Conservation (phyloP, 2,329 filamentous ascomycete species). For the Colletotrichum spaethianum region DNA sequence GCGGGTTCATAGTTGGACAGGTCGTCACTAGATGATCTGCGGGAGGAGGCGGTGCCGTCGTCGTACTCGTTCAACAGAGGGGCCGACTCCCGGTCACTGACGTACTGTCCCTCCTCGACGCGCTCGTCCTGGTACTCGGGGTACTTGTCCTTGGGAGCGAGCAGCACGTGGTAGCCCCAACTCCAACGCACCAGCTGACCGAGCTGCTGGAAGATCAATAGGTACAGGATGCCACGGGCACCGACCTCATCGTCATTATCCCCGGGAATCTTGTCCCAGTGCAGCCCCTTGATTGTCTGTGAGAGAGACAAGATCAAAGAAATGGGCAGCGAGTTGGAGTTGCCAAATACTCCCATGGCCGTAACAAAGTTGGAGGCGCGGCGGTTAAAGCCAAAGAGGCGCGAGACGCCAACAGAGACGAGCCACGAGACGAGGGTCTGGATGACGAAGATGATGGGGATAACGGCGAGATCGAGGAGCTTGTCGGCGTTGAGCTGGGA, state of each 20-base stretch:
- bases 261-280: slow-evolving; percentile 91
- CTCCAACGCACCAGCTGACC: slow-evolving; percentile 97
- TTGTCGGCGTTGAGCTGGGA: slow-evolving; percentile 95
- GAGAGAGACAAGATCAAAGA: slow-evolving; percentile 95
- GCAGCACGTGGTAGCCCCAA: slow-evolving; percentile 95
- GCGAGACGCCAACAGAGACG: slow-evolving; percentile 79
- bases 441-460: slow-evolving; percentile 92
- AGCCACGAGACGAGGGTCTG: slow-evolving; percentile 90
- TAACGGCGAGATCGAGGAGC: slow-evolving; percentile 89
- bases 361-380: slow-evolving; percentile 94
- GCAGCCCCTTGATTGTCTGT: slow-evolving; percentile 90
- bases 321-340: slow-evolving; percentile 97
- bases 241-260: slow-evolving; percentile 97
- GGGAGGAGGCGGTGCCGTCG: slow-evolving; percentile 53
- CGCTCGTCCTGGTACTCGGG: slow-evolving; percentile 72
- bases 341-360: slow-evolving; percentile 97
- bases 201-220: slow-evolving; percentile 97
- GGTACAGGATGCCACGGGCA: slow-evolving; percentile 92
- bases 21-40: slow-evolving; percentile 52
- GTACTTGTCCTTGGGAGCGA: slow-evolving; percentile 87
- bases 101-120: slow-evolving; percentile 72
- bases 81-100: slow-evolving; percentile 63
- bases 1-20: slow-evolving; percentile 68
- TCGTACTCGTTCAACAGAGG: slow-evolving; percentile 63
- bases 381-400: slow-evolving; percentile 84